Evolutionary conservation across 2,329 filamentous ascomycete genomes (phyloP), one percentile per base, ranked within the genome.

Genomic region (Xylariaceae sp.): DNA sequence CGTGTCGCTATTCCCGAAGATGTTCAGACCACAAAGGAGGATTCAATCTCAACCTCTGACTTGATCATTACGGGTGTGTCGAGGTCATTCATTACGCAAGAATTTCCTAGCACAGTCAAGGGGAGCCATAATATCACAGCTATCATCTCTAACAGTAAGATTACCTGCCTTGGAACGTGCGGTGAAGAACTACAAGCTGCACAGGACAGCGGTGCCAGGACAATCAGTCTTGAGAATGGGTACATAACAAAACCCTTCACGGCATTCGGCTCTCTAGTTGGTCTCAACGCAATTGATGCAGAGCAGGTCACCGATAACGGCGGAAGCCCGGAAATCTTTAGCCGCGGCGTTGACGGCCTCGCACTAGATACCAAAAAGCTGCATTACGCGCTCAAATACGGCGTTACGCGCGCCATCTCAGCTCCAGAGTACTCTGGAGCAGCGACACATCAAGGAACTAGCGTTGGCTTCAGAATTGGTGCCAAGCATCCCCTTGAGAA

Each of bases 271-370:
- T 82, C 84, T 3, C 75, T 75, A 1, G 73, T 90, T 0, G 87
- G 87, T 0, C 78, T 90, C 6, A 82, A 82, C 60, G 86, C 84
- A 50, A 89, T 90, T 50, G 80, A 83, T 55, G 78, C 78, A 4
- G 87, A 89, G 60, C 67, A 74, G 6, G 73, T 75, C 41, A 83
- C 80, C 0, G 82, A 84, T 60, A 84, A 85, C 57, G 83, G 83
- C 2, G 67, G 69, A 2, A 77, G 74, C 54, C 70, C 72, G 0
- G 69, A 76, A 0, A 67, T 74, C 5, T 87, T 88, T 64, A 84
- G 82, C 41, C 79, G 85, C 9, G 87, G 81, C 6, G 72, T 84
- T 4, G 83, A 87, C 62, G 84, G 83, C 0, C 78, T 86, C 4
- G 74, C 75, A 2, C 73, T 86, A 0, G 82, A 82, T 53, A 80